Percentiles rank a stretch among this genome's conserved stretches.
Conservation (phyloP, 306 rosid genomes). For the Sophora flavescens region DNA sequence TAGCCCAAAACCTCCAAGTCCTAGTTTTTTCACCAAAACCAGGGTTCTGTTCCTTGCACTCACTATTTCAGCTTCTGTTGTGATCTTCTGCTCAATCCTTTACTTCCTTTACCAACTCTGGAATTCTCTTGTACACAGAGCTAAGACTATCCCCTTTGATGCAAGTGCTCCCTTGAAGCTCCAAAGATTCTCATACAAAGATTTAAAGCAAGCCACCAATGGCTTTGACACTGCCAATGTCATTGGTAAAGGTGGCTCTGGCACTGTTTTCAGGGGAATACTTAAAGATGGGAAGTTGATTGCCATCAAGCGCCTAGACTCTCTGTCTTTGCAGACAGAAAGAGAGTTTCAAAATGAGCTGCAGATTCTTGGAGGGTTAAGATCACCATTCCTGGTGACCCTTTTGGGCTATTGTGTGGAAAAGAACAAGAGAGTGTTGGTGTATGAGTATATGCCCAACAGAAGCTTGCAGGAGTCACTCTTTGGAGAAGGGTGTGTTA, state of each 20-base stretch:
- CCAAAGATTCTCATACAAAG: conserved; percentile 79
- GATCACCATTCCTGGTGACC: conserved; percentile 83
- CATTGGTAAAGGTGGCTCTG: conserved; percentile 97
- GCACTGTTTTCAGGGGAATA: conserved; percentile 87
- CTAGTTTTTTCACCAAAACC: conserved; percentile 66
- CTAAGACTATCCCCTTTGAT: conserved; percentile 86
- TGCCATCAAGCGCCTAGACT: conserved; percentile 79
- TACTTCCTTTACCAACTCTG: conserved; percentile 84
- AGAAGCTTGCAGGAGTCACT: conserved; percentile 90
- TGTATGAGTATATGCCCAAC: conserved; percentile 89
- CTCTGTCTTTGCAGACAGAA: conserved; percentile 75
- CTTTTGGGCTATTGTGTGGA: conserved; percentile 92
- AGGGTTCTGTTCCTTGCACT: conserved; percentile 77
- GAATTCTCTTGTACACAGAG: conserved; percentile 70
- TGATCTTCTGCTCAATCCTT: conserved; percentile 72
- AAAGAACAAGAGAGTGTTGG: conserved; percentile 73
- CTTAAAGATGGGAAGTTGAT: conserved; percentile 75
- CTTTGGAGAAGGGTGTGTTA: conserved; percentile 68
- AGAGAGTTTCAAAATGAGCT: conserved; percentile 94
- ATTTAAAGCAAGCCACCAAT: conserved; percentile 76
- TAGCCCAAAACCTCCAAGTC: conserved; percentile 43
- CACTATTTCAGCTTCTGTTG: conserved; percentile 79
- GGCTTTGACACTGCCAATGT: conserved; percentile 70
- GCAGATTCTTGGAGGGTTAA: conserved; percentile 91
- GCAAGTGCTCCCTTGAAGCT: conserved; percentile 87